Evolutionary conservation across 2,329 filamentous ascomycete genomes (phyloP).

Genomic region (Keithomyces neogunnii): DNA sequence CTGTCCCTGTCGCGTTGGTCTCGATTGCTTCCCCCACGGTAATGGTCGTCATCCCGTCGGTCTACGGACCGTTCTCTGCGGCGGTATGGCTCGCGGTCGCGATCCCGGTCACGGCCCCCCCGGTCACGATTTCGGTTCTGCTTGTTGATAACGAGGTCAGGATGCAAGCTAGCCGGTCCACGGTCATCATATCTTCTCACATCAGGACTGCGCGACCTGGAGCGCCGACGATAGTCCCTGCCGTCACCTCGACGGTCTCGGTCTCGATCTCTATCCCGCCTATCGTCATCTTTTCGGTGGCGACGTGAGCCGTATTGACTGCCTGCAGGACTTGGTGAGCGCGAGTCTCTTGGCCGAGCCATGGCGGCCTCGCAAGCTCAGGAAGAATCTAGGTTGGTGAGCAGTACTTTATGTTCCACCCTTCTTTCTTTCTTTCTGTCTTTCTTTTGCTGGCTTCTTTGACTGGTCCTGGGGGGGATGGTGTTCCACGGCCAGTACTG

Average conservation of each 20-base stretch:
- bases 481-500: neutral
- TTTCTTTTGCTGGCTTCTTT: neutral
- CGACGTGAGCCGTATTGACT: slow-evolving; percentile 68
- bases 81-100: slow-evolving; percentile 49
- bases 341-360: slow-evolving; percentile 59
- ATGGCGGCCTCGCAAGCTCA: slow-evolving; percentile 38
- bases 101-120: slow-evolving; percentile 32
- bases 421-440: slow-evolving; percentile 9
- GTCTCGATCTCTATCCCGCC: slow-evolving; percentile 45
- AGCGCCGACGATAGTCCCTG: slow-evolving; percentile 45
- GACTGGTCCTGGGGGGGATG: neutral
- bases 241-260: slow-evolving; percentile 42
- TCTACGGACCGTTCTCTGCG: slow-evolving; percentile 64
- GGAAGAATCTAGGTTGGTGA: slow-evolving; percentile 30
- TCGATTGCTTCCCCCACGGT: slow-evolving; percentile 47
- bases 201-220: slow-evolving; percentile 55
- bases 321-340: slow-evolving; percentile 93
- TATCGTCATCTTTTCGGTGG: slow-evolving; percentile 52
- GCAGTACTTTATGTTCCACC: slow-evolving; percentile 21
- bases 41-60: slow-evolving; percentile 56
- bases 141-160: slow-evolving; percentile 28
- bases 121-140: slow-evolving; percentile 54
- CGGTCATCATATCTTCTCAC: slow-evolving; percentile 35
- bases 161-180: slow-evolving; percentile 15
- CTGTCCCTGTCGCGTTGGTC: slow-evolving; percentile 50